These are phyloP conservation scores for Melampsora abietis-canadensis DNA, from an alignment of 1,284 basidiomycete species.

Conservation along the genomic window DNA sequence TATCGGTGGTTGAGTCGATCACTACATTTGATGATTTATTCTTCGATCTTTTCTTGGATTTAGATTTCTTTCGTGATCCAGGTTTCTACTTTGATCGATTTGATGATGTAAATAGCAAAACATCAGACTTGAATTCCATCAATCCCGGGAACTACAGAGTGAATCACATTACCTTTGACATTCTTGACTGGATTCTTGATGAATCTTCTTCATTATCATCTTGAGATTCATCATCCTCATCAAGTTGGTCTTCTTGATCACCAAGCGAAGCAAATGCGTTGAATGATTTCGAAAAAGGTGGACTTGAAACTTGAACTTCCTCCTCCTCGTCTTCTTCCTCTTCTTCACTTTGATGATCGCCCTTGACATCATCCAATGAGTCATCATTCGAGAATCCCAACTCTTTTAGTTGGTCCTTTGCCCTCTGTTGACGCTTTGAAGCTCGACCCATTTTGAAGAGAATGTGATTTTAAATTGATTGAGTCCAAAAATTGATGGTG, in stretches of 20 bases:
- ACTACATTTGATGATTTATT: not conserved
- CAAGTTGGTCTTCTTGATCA: not conserved
- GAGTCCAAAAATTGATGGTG: no score
- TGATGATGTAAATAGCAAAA: not conserved
- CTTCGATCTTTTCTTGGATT: not conserved
- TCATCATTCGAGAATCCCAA: not conserved
- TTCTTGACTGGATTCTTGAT: not conserved
- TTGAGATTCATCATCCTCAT: not conserved
- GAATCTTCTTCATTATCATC: not conserved
- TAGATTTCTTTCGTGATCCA: not conserved
- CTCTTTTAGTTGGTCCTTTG: not conserved
- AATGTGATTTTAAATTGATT: no score
- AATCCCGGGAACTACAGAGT: not conserved
- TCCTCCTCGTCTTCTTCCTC: not conserved
- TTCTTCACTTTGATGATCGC: not conserved
- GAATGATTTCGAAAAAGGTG: not conserved
- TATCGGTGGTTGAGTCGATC: not conserved
- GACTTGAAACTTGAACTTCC: not conserved
- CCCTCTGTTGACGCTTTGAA: conserved; percentile 3
- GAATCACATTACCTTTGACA: not conserved
- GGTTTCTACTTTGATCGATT: conserved; percentile 3
- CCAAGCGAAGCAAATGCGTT: not conserved
- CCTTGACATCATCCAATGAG: not conserved
- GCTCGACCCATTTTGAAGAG: conserved; percentile 5
- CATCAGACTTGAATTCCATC: no score